Base-by-base conservation (phyloP, 2,329 filamentous ascomycete genomes). In the Penicillium fuscoglaucum region DNA sequence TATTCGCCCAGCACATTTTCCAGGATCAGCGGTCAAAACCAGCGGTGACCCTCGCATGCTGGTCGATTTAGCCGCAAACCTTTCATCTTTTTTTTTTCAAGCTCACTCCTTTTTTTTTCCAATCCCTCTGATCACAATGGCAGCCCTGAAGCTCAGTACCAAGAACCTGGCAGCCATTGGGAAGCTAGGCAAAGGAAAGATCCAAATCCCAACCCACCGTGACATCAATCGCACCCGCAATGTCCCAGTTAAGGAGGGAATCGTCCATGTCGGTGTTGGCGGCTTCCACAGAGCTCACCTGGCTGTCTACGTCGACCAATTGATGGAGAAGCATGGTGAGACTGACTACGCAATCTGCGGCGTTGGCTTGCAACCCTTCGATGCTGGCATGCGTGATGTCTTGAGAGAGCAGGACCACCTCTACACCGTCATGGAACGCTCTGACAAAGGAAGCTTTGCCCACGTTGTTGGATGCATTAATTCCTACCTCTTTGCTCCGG, bases 381-480 rank as follows among this genome's bases (percentile, higher is more conserved):
- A 83, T 61, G 74, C 74, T 7, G 67, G 69, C 62, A 83, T 83
- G 81, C 81, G 81, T 59, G 81, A 83, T 61, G 79, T 76, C 55
- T 66, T 83, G 56, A 65, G 61, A 19, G 70, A 74, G 6, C 81
- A 83, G 67, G 81, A 83, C 68, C 69, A 80, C 64, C 76, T 83
- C 28, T 83, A 83, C 75, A 83, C 81, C 9, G 75, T 83, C 53
- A 76, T 83, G 43, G 81, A 83, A 74, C 81, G 81, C n/a, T 82
- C 80, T 1, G 80, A 79, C 59, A 74, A 76, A 60, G 80, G 81
- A 49, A 83, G 76, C 75, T 65, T 66, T 48, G 78, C 81, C 65
- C 72, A 79, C 49, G 74, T 83, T 17, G 68, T 83, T 26, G 81
- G 81, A 64, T 81, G 80, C 73, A 83, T 83, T 75, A 81, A 77